Conservation (phyloP, 331 rosid genomes). For the Quercus phellos region DNA sequence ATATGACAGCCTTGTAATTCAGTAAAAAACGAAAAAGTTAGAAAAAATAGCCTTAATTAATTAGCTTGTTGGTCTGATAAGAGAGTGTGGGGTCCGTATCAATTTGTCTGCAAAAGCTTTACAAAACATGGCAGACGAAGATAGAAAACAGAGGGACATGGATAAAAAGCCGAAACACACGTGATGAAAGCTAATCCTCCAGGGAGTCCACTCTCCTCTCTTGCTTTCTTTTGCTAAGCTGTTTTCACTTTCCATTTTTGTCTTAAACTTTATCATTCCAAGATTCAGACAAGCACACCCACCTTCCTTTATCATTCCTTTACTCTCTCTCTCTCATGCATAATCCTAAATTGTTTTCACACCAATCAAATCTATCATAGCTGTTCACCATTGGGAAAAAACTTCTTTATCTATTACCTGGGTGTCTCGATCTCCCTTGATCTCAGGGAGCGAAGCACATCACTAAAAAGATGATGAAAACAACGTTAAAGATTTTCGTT, state of each 20-base stretch:
- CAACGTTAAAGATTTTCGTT: background rate
- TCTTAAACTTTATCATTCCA: constrained; percentile 48
- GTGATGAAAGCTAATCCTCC: constrained; percentile 25
- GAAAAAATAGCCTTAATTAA: too few relatives aligned
- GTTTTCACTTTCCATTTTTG: constrained; percentile 20
- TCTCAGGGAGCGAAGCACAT: background rate
- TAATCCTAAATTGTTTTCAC: background rate
- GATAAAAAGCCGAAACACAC: constrained; percentile 12
- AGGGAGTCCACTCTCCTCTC: background rate
- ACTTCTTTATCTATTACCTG: background rate
- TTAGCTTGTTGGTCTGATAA: background rate
- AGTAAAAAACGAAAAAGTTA: too few relatives aligned
- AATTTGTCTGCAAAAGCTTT: background rate
- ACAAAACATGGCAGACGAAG: background rate
- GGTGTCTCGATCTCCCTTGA: background rate
- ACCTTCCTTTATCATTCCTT: constrained; percentile 4
- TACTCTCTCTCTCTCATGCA: background rate
- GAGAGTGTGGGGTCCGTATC: background rate
- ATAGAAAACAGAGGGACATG: background rate
- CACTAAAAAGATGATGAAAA: constrained; percentile 2
- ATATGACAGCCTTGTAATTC: too few relatives aligned
- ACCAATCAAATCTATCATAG: background rate
- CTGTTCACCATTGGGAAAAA: background rate
- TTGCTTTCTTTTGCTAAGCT: background rate
- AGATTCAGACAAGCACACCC: constrained; percentile 42